These are phyloP conservation scores for Bruguiera parviflora DNA, from an alignment of 345 rosid genomes.

Conservation along the genomic window DNA sequence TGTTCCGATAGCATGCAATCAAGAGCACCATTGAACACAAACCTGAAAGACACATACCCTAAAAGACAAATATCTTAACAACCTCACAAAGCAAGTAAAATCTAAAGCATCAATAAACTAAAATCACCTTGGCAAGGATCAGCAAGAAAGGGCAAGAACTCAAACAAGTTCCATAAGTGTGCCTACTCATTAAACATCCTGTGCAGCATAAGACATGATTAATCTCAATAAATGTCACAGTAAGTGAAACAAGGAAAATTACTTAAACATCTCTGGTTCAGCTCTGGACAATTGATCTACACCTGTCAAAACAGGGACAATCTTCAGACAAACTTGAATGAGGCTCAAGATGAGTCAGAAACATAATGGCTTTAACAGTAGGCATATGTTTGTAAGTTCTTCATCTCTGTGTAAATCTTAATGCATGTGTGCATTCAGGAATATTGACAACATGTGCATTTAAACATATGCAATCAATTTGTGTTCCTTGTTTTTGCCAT, in stretches of 20 bases:
- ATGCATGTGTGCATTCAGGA: too few species aligned
- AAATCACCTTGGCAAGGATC: conserved; percentile 78
- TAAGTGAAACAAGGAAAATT: conserved; percentile 1
- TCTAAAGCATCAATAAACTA: background rate
- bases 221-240: conserved; percentile 7
- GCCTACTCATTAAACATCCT: conserved; percentile 96
- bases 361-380: too few species aligned
- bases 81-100: background rate
- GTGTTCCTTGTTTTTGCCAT: too few species aligned
- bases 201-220: conserved; percentile 30
- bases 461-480: too few species aligned
- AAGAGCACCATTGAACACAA: conserved; percentile 93
- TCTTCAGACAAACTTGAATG: conserved; percentile 15
- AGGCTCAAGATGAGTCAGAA: too few species aligned
- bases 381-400: background rate
- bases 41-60: conserved; percentile 45
- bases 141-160: conserved; percentile 77
- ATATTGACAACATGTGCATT: too few species aligned
- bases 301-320: conserved; percentile 47
- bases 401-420: too few species aligned
- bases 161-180: conserved; percentile 87
- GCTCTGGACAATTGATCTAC: conserved; percentile 86
- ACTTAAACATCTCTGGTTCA: conserved; percentile 87
- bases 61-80: background rate
- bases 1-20: conserved; percentile 93